Base-by-base conservation (phyloP, 768 basidiomycete species). In the Russula vinacea region DNA sequence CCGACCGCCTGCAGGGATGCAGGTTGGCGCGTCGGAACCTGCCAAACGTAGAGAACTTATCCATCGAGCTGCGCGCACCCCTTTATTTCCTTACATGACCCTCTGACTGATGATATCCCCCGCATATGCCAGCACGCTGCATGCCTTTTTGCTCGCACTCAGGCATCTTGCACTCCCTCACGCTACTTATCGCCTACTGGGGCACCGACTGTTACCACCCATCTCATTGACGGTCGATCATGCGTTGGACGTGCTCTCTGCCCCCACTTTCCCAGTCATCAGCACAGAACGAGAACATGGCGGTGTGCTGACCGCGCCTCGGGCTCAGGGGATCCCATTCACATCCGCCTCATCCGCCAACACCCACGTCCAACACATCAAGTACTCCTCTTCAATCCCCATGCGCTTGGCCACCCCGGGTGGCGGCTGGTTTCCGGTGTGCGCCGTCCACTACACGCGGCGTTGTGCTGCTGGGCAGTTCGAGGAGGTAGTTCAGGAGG, bases 231-330 rank as follows among this genome's bases (percentile, higher is more conserved):
- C 64, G 58, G 14, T 62, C 45, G 49, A 82, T 78, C 29, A 76
- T 66, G 11, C 59, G 55, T 47, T 74, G 71, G 3, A 79, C 77
- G 17, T 67, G 68, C 53, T 79, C 77, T 64, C 71, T 76, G 1
- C 67, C 74, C 29, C 78, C 78, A 8, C 67, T 68, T 54, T 83
- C 81, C 85, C 86, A 89, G 59, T 82, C 80, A 70, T 88, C 86
- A 79, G 82, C 86, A 53, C 83, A 85, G 5, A 84, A 60, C 5
- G 79, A 75, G 29, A 88, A 69, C n/a, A 81, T 56, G 0, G 75
- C 76, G 4, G 81, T 80, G 70, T 88, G 78, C 56, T 84, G 76
- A 5, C 81, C 81, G 1, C 69, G 63, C 47, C 71, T 71, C 2
- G 69, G 71, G 5, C 64, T 59, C 49, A 62, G 70, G 35, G 29